Base-by-base conservation (phyloP, 129 eudicot species). In the Logfia minima region DNA sequence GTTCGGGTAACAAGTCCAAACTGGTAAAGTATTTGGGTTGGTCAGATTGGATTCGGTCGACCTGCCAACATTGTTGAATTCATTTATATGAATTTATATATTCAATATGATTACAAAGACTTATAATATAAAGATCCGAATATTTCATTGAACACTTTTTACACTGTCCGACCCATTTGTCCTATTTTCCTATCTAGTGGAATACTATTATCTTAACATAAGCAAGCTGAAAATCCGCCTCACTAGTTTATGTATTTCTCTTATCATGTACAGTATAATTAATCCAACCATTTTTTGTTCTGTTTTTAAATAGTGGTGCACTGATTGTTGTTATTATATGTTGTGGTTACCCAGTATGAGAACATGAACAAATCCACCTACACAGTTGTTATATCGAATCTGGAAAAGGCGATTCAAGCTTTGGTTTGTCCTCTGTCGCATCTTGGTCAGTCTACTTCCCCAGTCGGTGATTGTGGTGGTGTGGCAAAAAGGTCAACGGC, bases 331-430 rank as follows among this genome's bases (percentile, higher is more conserved):
- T 8, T 28, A 28, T 72, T 26, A 19, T 26, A 19, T 73, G 35
- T 58, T 58, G 35, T 74, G 23, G 21, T 59, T 4, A 58, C n/a
- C n/a, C 35, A 74, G 77, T 74, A 74, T 59, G 68, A 59, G 68
- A 58, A 74, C 35, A 19, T 34, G 3, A 21, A 13, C 53, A 34
- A 22, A 17, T 74, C 77, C 21, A 23, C 74, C 17, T 31, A 67
- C 14, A 24, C 37, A 13, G 28, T 19, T 14, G 56, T 31, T 26
- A 24, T 67, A n/a, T 67, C 56, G 9, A 77, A 22, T 67, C 24
- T 77, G 18, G 80, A 66, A 56, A 77, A 77, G 37, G 66, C 80
- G n/a, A 35, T 67, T 53, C 74, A 77, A 67, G 72, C 80, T 5
- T 22, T 77, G 67, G 74, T 77, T 35, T 32, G 68, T 24, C 56